Percentiles rank a stretch among this genome's conserved stretches.
Evolutionary conservation across 495 filamentous ascomycete species (phyloP).

Genomic region (Pseudevernia furfuracea): DNA sequence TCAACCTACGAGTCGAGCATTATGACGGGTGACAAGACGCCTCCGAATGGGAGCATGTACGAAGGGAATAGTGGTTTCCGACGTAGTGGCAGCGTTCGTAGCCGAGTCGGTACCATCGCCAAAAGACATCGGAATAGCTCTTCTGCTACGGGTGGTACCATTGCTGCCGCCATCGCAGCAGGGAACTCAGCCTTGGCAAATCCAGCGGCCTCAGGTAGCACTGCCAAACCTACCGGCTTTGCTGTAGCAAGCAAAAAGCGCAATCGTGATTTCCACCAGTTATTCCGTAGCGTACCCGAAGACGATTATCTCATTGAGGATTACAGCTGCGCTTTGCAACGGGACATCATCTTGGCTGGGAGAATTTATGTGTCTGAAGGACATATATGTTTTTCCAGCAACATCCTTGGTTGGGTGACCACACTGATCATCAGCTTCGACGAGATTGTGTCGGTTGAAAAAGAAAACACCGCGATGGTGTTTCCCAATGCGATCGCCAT

Average conservation of each 20-base stretch:
- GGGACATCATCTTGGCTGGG: conserved; percentile 91
- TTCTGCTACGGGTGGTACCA: conserved; percentile 65
- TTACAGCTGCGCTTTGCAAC: conserved; percentile 92
- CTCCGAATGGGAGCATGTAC: conserved; percentile 57
- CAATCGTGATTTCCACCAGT: conserved; percentile 86
- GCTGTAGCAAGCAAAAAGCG: conserved; percentile 93
- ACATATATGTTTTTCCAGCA: conserved; percentile 97
- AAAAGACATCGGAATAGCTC: conserved; percentile 78
- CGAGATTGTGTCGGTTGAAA: conserved; percentile 92
- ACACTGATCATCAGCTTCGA: conserved; percentile 97
- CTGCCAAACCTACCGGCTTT: conserved; percentile 82
- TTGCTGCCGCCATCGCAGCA: conserved; percentile 61
- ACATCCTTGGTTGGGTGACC: conserved; percentile 96
- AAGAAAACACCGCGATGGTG: conserved; percentile 88
- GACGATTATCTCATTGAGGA: conserved; percentile 98
- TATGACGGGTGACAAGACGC: conserved; percentile 47
- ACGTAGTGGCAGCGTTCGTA: conserved; percentile 75
- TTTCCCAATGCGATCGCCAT: conserved; percentile 98
- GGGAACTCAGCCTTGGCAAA: conserved; percentile 58
- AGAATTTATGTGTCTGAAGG: conserved; percentile 94
- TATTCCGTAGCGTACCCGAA: conserved; percentile 94
- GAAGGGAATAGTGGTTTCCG: conserved; percentile 61
- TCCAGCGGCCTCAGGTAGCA: conserved; percentile 47
- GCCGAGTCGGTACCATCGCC: conserved; percentile 53
- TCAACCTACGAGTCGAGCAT: conserved; percentile 34